Evolutionary conservation across 805 yeast species (phyloP).

Genomic region (Kluyveromyces lactis): DNA sequence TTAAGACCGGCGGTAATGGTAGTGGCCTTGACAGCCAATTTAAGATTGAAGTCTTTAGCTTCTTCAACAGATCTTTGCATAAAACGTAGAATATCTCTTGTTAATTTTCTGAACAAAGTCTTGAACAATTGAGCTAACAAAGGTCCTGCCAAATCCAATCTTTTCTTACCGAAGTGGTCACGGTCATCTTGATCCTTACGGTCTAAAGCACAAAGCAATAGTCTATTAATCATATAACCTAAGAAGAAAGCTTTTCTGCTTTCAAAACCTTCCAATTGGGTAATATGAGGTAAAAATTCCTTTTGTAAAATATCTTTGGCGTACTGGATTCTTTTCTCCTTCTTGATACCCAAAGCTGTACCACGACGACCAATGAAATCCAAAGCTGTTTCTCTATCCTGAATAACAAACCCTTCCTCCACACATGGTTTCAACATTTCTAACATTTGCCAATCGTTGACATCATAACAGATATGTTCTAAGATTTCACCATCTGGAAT

Average conservation of each 20-base stretch:
- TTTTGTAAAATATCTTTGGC: slow-evolving; percentile 95
- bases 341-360: slow-evolving; percentile 89
- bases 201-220: slow-evolving; percentile 90
- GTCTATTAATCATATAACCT: slow-evolving; percentile 96
- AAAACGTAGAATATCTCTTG: slow-evolving; percentile 94
- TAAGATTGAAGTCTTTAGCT: slow-evolving; percentile 92
- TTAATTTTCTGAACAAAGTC: slow-evolving; percentile 83
- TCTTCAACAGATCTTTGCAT: slow-evolving; percentile 99
- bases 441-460: slow-evolving; percentile 98
- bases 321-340: slow-evolving; percentile 96
- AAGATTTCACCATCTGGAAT: slow-evolving; percentile 98
- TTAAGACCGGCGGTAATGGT: slow-evolving; percentile 96
- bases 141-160: slow-evolving; percentile 98
- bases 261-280: slow-evolving; percentile 95
- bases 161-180: slow-evolving; percentile 98
- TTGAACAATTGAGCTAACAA: slow-evolving; percentile 91
- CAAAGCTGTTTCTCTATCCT: slow-evolving; percentile 95
- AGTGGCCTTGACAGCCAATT: slow-evolving; percentile 93
- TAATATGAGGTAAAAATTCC: slow-evolving; percentile 93
- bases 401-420: slow-evolving; percentile 97
- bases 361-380: slow-evolving; percentile 99
- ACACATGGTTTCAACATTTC: slow-evolving; percentile 99
- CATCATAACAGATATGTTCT: slow-evolving; percentile 97
- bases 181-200: slow-evolving; percentile 98
- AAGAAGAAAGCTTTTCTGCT: slow-evolving; percentile 93